Percentiles rank a stretch among this genome's conserved stretches.
Evolutionary conservation across 1,284 basidiomycete genomes (phyloP).

Genomic region (Rhodofomes roseus): DNA sequence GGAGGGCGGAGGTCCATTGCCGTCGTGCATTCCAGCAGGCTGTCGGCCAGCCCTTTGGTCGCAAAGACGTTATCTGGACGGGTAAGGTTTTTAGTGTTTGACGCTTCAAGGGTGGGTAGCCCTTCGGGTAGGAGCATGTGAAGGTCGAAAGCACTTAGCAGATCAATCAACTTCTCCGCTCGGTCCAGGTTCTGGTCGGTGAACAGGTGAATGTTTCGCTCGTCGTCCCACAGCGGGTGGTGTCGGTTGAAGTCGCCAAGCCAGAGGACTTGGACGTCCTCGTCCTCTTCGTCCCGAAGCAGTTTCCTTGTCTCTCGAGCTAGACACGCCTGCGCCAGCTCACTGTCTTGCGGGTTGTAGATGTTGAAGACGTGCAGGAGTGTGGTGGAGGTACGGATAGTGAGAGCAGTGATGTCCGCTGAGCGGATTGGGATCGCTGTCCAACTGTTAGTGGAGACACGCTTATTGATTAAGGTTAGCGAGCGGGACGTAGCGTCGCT

Average conservation of each 20-base stretch:
- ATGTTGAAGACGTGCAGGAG: conserved; percentile 30
- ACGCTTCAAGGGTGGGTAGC: conserved; percentile 26
- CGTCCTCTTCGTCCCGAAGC: conserved; percentile 37
- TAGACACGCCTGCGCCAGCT: neutral
- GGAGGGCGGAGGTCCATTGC: conserved; percentile 10
- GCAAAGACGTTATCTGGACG: conserved; percentile 34
- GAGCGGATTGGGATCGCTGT: conserved; percentile 16
- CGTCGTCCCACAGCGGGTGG: conserved; percentile 43
- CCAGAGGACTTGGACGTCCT: conserved; percentile 1
- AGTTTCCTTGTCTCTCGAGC: conserved; percentile 6
- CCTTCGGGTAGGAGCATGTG: conserved; percentile 25
- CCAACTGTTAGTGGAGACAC: conserved; percentile 25
- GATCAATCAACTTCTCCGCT: conserved; percentile 21
- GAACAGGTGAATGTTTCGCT: conserved; percentile 34
- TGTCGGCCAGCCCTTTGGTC: conserved; percentile 8
- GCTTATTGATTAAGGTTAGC: conserved; percentile 26
- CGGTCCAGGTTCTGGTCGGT: conserved; percentile 13
- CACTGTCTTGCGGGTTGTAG: conserved; percentile 29
- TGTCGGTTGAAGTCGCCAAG: conserved; percentile 54
- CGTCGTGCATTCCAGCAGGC: conserved; percentile 18
- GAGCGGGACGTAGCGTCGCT: conserved; percentile 14
- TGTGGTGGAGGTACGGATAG: conserved; percentile 11
- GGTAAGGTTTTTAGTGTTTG: conserved; percentile 24
- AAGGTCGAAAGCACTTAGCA: conserved; percentile 17
- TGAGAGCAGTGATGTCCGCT: conserved; percentile 27